phyloP scores from a whole-genome alignment of 257 asterid genomes.

The Anisodus tanguticus region DNA sequence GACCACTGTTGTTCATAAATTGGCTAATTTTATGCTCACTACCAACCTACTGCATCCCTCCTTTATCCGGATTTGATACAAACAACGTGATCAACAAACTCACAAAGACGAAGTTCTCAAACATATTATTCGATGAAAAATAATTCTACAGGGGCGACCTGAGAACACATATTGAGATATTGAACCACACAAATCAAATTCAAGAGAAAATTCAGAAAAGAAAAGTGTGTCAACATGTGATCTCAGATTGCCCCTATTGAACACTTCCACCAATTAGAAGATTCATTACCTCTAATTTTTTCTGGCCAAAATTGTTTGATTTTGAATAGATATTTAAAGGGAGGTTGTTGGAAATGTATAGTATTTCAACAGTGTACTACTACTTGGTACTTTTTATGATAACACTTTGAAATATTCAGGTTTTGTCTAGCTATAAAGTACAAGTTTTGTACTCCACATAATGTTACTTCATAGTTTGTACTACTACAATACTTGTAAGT shows the following conservation, averaged over 20 bases:
- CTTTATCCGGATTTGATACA: neutral
- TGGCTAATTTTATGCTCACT: neutral
- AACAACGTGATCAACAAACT: neutral
- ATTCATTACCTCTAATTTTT: neutral
- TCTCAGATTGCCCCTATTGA: slow-evolving; percentile 9
- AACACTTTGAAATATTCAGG: neutral
- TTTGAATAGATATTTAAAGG: neutral
- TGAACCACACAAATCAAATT: neutral
- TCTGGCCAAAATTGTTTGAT: neutral
- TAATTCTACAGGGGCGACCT: slow-evolving; percentile 15
- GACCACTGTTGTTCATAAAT: neutral
- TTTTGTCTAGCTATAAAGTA: neutral
- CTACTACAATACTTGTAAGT: neutral
- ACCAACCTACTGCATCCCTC: neutral
- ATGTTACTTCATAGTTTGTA: slow-evolving; percentile 17
- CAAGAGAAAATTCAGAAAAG: neutral
- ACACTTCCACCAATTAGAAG: slow-evolving; percentile 2
- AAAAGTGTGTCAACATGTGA: neutral
- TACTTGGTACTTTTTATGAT: neutral
- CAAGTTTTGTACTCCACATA: slow-evolving; percentile 22
- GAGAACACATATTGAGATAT: slow-evolving; percentile 14
- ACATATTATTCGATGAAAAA: neutral
- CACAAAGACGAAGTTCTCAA: neutral
- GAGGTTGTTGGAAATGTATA: neutral
- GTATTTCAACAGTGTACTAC: slow-evolving; percentile 9